A percentile compares a stretch with the other conserved stretches of the same genome.
phyloP scores from a whole-genome alignment of 108 stramenopile genomes.

The Nitzschia palea region DNA sequence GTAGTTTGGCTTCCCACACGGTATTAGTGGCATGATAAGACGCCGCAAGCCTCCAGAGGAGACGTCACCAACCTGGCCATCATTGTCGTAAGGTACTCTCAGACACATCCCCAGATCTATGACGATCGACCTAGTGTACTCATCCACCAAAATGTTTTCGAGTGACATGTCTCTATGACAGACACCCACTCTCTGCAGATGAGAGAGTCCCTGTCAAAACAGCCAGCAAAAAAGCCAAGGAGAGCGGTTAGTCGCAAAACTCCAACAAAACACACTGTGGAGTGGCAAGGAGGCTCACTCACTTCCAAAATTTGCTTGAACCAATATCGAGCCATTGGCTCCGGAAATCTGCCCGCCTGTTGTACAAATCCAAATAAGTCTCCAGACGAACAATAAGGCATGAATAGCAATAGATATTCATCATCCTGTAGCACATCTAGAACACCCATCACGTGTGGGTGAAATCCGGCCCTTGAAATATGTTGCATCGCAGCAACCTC shows the following conservation, averaged over 20 bases:
- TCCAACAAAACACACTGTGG: no score
- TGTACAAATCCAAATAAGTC: constrained; percentile 85
- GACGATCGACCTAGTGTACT: constrained; percentile 56
- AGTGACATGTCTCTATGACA: constrained; percentile 80
- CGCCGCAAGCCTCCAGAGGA: constrained; percentile 55
- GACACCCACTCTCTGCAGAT: constrained; percentile 61
- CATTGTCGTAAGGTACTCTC: constrained; percentile 66
- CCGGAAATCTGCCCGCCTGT: constrained; percentile 59
- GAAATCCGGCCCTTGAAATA: constrained; percentile 48
- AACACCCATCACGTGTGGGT: constrained; percentile 78
- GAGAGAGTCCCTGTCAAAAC: constrained; percentile 53
- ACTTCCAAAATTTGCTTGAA: constrained; percentile 76
- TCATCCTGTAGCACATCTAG: constrained; percentile 83
- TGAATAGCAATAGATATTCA: constrained; percentile 79
- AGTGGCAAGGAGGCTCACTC: no score
- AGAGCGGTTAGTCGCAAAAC: neutral
- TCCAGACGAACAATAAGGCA: constrained; percentile 87
- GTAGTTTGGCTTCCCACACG: constrained; percentile 95
- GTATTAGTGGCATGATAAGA: constrained; percentile 73
- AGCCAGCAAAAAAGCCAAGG: neutral
- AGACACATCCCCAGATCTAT: constrained; percentile 88
- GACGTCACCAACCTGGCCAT: constrained; percentile 48
- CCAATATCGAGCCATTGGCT: constrained; percentile 68
- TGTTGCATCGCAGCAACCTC: constrained; percentile 90
- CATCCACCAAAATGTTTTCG: constrained; percentile 73